Base-by-base conservation (phyloP, 192 early-diverging fungal species). In the Podochytrium sp. region DNA sequence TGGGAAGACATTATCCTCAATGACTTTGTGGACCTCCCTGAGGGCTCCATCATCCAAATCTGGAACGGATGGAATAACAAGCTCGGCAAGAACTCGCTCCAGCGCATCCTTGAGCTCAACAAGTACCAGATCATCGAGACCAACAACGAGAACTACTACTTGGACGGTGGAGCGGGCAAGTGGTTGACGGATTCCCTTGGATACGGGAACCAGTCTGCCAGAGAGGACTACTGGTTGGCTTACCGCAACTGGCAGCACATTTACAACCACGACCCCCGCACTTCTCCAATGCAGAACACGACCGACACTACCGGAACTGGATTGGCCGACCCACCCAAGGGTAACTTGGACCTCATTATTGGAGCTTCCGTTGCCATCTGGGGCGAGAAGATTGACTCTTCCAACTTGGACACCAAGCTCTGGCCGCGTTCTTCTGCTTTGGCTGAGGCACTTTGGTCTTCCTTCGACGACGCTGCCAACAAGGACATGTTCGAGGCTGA, bases 1-100 rank as follows among this genome's bases (percentile, higher is more conserved):
- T 74, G 72, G 72, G 72, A 62, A 52, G 72, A 74, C 18, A 47
- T 61, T 32, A 33, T 74, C 18, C 23, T 74, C 4, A 52, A 62
- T 12, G 32, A 74, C 61, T 37, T 25, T 14, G 60, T 61, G 16
- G 25, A 32, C n/a, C n/a, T 64, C 7, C 59, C 40, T 25, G 29
- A 32, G 4, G 35, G 30, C 18, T 20, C 60, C 39, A 61, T 74
- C 32, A 35, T 74, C 29, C 72, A 74, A 50, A 32, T 55, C 4
- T 74, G 72, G 72, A 58, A 62, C 27, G 20, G n/a, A 18, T 38
- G 40, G 39, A 61, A 62, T 16, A 33, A 55, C 30, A 50, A 23
- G 16, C 47, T 25, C 12, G 25, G 25, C 0, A 43, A 23, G 25
- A 65, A 65, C 42, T 47, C 40, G 4, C n/a, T 65, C 14, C 63